Evolutionary conservation across 768 basidiomycete genomes (phyloP), one percentile per base, ranked within the genome.

Genomic region (Tulasnella sp.): DNA sequence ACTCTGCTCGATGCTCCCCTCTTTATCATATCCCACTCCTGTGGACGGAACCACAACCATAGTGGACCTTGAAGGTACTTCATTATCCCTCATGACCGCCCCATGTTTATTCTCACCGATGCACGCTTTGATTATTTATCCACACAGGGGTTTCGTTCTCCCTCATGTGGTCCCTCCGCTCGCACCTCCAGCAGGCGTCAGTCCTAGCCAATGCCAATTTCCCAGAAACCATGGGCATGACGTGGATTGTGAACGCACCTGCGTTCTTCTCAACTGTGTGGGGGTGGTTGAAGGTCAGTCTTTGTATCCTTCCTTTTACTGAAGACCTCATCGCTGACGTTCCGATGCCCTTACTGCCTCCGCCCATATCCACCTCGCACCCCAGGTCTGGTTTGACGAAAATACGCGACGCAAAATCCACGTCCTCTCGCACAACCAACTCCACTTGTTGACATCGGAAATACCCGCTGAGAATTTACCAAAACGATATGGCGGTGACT

Each of bases 201-300:
- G 87, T 87, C 28, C 88, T 96, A 60, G 93, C 93, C 0, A 93
- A 93, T 0, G 93, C 93, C 11, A 92, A 94, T 83, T 95, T 95
- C 84, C 94, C 94, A 1, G 94, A 96, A 85, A 72, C 76, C 4
- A 50, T 77, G 37, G 60, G 46, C 41, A 72, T 75, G n/a, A 82
- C 83, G 31, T 83, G 83, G 82, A 80, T 96, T 78, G 91, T 96
- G 78, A 95, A 96, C 82, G 91, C 94, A 0, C 95, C 95, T 0
- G 87, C 90, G 0, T 96, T 95, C 88, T 96, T 96, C 85, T 90
- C 92, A 3, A 93, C 92, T 1, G 87, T 96, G 14, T 96, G 94
- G 94, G 89, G 89, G 44, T 96, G 94, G 94, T 88, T 96, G 84
- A 94, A 93, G 88, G 92, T 91, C 24, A 8, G 54, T 8, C 54